Evolutionary conservation across 2,329 filamentous ascomycete species (phyloP).

Genomic region (Annulohypoxylon truncatum): DNA sequence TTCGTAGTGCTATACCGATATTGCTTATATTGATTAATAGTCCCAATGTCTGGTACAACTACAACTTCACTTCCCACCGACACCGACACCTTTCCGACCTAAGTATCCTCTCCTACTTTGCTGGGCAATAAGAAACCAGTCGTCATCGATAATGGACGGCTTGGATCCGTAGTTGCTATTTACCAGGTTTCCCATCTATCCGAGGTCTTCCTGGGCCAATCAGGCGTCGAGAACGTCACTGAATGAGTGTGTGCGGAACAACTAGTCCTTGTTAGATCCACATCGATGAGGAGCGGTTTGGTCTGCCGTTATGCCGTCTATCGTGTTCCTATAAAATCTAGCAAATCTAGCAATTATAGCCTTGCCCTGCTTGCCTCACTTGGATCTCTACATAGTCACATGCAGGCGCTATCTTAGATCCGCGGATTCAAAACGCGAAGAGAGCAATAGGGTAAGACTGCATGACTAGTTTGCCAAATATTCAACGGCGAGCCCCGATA

Average conservation of each 20-base stretch:
- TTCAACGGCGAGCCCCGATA: not conserved
- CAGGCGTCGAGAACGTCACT: not conserved
- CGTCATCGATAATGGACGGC: constrained; percentile 23
- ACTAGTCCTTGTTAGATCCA: constrained; percentile 7
- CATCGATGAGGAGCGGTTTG: constrained; percentile 1
- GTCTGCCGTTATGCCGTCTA: constrained; percentile 4
- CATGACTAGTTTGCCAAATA: not conserved
- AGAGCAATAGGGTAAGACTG: not conserved
- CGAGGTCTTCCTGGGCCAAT: constrained; percentile 29
- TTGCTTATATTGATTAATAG: constrained; percentile 33
- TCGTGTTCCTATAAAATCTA: constrained; percentile 3
- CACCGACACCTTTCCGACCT: not conserved
- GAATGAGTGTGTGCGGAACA: not conserved
- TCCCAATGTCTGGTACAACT: constrained; percentile 25
- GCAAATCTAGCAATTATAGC: too few species aligned
- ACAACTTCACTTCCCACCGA: constrained; percentile 18
- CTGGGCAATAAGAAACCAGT: not conserved
- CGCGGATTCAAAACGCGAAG: not conserved
- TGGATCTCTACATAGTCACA: not conserved
- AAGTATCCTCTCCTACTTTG: not conserved
- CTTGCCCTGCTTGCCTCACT: not conserved
- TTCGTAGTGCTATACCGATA: constrained; percentile 26
- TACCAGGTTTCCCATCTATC: constrained; percentile 25
- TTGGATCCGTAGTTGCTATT: constrained; percentile 16
- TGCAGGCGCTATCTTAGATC: constrained; percentile 1